Conservation (phyloP, 768 basidiomycete genomes). For the Glaciozyma martinii region DNA sequence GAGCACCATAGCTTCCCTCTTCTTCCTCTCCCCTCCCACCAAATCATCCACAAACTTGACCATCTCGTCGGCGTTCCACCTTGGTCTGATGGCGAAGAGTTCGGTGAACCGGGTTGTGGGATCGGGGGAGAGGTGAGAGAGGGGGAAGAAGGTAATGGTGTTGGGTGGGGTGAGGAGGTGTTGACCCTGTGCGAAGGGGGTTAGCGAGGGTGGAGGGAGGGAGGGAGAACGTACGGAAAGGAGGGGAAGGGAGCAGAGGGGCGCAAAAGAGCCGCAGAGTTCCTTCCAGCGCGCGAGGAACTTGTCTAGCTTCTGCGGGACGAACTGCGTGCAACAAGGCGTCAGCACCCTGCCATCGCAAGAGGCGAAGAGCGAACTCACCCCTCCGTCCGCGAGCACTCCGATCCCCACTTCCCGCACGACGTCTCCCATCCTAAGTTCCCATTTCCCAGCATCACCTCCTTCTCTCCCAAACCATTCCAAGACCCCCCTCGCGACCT, state of each 20-base stretch:
- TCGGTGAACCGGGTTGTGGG: constrained; percentile 75
- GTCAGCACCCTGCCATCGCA: not conserved
- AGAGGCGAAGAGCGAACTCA: not conserved
- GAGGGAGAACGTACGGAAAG: constrained; percentile 52
- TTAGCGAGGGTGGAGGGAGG: not conserved
- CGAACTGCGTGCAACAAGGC: constrained; percentile 5
- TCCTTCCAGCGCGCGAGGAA: constrained; percentile 63
- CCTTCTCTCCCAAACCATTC: constrained; percentile 64
- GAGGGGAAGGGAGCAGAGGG: constrained; percentile 52
- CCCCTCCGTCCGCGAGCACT: constrained; percentile 48
- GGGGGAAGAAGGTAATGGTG: constrained; percentile 62
- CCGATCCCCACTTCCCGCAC: constrained; percentile 70
- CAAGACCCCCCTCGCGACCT: constrained; percentile 55
- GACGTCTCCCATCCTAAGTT: constrained; percentile 53
- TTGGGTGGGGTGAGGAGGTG: constrained; percentile 48
- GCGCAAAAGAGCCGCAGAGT: constrained; percentile 65
- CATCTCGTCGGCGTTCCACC: constrained; percentile 43
- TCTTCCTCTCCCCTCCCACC: constrained; percentile 29
- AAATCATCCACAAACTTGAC: constrained; percentile 23
- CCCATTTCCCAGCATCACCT: constrained; percentile 49
- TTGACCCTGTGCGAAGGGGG: constrained; percentile 55
- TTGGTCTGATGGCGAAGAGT: constrained; percentile 55
- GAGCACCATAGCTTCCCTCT: constrained; percentile 29
- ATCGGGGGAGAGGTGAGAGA: constrained; percentile 61
- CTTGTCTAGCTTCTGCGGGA: constrained; percentile 41